phyloP scores from a whole-genome alignment of 768 basidiomycete species.

The Trametes coccinea region DNA sequence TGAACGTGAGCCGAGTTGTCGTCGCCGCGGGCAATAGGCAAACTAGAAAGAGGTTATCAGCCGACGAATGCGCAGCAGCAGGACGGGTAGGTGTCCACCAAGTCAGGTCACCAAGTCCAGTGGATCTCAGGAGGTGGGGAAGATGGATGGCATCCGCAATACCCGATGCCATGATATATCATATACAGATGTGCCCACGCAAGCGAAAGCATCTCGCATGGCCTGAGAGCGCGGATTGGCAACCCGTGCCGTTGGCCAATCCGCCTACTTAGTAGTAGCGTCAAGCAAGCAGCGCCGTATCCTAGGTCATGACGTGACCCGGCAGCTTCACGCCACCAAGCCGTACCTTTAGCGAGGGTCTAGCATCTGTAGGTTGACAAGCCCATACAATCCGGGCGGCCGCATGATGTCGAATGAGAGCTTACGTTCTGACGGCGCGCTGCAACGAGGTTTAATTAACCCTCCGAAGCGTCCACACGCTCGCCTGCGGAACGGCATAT shows the following conservation, averaged over 20 bases:
- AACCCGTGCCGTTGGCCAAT: neutral
- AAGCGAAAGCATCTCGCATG: slow-evolving; percentile 6
- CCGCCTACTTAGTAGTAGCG: too few species aligned
- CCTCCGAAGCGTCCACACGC: slow-evolving; percentile 13
- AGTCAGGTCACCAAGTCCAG: neutral
- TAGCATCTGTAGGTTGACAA: neutral
- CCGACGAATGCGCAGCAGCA: neutral
- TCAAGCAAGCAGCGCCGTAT: neutral
- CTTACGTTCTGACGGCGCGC: slow-evolving; percentile 15
- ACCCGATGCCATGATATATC: slow-evolving; percentile 16
- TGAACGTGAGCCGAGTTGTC: neutral
- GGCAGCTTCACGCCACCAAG: neutral
- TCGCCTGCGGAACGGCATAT: neutral
- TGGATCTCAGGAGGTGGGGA: neutral
- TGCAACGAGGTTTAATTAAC: slow-evolving; percentile 23
- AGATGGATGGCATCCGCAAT: slow-evolving; percentile 1
- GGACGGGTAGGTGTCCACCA: neutral
- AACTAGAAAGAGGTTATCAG: neutral
- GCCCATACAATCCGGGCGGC: neutral
- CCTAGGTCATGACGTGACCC: neutral
- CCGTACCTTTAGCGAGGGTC: neutral
- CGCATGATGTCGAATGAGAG: slow-evolving; percentile 11
- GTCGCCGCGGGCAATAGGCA: neutral
- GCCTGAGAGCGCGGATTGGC: neutral
- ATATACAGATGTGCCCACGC: slow-evolving; percentile 7